Evolutionary conservation across 2,329 filamentous ascomycete genomes (phyloP), one percentile per base, ranked within the genome.

Genomic region (Exophiala viscosa): DNA sequence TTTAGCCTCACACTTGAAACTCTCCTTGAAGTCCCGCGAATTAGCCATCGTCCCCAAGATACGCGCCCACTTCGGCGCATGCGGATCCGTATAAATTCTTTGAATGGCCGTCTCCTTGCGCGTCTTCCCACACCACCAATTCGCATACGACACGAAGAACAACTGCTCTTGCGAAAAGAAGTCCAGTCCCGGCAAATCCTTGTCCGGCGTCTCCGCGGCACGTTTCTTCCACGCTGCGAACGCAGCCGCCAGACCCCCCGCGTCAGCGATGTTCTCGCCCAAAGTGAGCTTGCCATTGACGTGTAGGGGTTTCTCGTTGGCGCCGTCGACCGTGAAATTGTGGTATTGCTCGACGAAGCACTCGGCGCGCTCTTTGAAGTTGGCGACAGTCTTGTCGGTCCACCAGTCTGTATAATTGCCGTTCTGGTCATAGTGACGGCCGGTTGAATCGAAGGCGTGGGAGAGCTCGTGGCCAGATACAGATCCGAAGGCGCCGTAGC

Each of bases 231-330:
- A 89, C 0, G 84, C 84, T 18, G 77, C 72, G 64, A 81, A 88
- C 0, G 83, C 75, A 0, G 83, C 80, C 6, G 77, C 75, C 0
- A 88, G 65, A 11, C 85, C 86, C 13, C 84, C 85, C 1, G 85
- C 82, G 65, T 88, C 86, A 1, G 85, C 84, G 62, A 88, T 84
- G 63, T 88, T 88, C 69, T 88, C 86, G 15, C 80, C 82, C 1
- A 87, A 70, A 0, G 85, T 88, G 11, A 82, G 71, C 18, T 71
- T 72, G 8, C 85, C 85, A 53, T 86, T 83, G 50, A 87, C 78
- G 55, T 83, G 78, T n/a, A 60, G 48, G 3, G 76, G 72, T 55
- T 81, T 77, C 1, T 74, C 79, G 34, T 84, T 75, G 9, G 80
- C 73, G 0, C 78, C 80, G 0, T 73, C 71, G 10, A 86, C 74